Base-by-base conservation (phyloP, 805 yeast genomes). In the Starmerella bombi region DNA sequence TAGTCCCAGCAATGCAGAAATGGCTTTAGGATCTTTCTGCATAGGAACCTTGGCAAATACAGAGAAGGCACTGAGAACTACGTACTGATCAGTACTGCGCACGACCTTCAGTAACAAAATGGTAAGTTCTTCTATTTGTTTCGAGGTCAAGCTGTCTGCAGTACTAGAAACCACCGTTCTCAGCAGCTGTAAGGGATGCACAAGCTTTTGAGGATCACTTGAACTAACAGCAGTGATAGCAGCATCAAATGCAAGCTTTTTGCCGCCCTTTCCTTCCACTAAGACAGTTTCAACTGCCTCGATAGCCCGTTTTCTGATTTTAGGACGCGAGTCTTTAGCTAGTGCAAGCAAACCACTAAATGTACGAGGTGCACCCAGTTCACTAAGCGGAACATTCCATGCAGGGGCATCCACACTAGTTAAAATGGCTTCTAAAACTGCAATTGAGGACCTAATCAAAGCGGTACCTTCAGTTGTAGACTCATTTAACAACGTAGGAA, bases 291-390 rank as follows among this genome's bases (percentile, higher is more conserved):
- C 62, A n/a, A 91, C 69, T 2, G 96, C 81, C 43, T 91, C 98
- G 53, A 77, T 80, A 1, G 97, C 94, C 65, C 96, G 78, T 71
- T 80, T 83, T 59, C 98, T 75, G 10, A 91, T 93, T 54, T 91
- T 91, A 28, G 98, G 98, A 57, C 97, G 74, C 34, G 80, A 79
- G 60, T 91, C 96, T 32, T 82, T 62, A 0, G 88, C 74, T 46
- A 84, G 67, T n/a, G 80, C 72, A 17, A 58, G 42, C 17, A 54
- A 40, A 25, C 54, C 55, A n/a, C 50, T 44, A 23, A 50, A 36
- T 3, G 52, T 45, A 17, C 57, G 51, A 32, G 43, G 42, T 12
- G 56, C 52, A 14, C 61, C 59, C 25, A 50, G 40, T 38, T 49
- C 38, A 36, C 48, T 18, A 34, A 43, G 16, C 21, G 56, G 42